Conservation (phyloP, 2,329 filamentous ascomycete species). For the Curvularia eragrostidis region DNA sequence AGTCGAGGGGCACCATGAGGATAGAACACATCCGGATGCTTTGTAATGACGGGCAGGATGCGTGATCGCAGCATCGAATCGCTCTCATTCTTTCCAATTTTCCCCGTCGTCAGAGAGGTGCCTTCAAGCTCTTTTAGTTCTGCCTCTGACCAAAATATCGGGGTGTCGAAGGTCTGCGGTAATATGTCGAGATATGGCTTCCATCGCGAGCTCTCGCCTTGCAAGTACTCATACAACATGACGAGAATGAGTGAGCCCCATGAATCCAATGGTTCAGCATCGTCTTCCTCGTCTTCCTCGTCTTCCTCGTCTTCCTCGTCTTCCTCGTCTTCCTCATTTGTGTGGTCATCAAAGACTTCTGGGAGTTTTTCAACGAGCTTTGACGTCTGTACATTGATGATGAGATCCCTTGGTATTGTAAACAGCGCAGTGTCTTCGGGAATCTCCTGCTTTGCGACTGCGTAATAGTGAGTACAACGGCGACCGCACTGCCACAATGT, state of each 20-base stretch:
- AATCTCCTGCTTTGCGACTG: conserved; percentile 27
- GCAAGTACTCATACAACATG: conserved; percentile 31
- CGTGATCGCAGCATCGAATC: conserved; percentile 26
- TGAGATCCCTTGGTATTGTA: conserved; percentile 29
- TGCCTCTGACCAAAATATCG: conserved; percentile 29
- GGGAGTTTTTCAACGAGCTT: conserved; percentile 24
- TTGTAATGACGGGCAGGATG: conserved; percentile 23
- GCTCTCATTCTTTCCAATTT: conserved; percentile 31
- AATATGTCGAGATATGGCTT: conserved; percentile 34
- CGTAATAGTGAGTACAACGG: background rate
- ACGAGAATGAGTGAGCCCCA: conserved; percentile 33
- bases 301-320: too few relatives aligned
- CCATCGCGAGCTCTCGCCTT: conserved; percentile 29
- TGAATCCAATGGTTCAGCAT: conserved; percentile 22
- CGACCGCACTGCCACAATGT: fast-evolving
- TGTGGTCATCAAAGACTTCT: conserved; percentile 21
- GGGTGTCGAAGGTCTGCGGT: conserved; percentile 30
- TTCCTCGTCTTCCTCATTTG: conserved; percentile 21
- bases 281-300: conserved; percentile 25
- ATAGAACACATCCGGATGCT: conserved; percentile 22
- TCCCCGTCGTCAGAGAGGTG: conserved; percentile 28
- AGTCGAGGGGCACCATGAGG: conserved; percentile 3
- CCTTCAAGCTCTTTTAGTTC: conserved; percentile 31
- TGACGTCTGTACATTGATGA: conserved; percentile 32
- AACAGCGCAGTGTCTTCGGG: conserved; percentile 28